Evolutionary conservation across 208 protist species (phyloP), one percentile per base, ranked within the genome.

Genomic region (Trypanosoma grayi): DNA sequence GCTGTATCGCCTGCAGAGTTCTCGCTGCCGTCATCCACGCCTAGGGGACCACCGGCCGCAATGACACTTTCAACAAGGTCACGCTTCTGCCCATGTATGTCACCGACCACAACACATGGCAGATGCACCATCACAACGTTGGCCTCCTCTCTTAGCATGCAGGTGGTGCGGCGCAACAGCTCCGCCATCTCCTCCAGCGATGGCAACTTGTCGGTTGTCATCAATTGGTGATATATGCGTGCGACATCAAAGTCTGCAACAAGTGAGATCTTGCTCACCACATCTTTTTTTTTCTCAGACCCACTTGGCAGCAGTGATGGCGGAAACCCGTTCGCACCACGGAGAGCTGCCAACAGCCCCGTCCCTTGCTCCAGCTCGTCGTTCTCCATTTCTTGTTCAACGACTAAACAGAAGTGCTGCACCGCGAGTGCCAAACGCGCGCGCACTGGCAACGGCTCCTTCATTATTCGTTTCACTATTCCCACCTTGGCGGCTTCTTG

Each of bases 91-190:
- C 90, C 90, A 60, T 96, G 90, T 46, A 96, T 78, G 48, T 96
- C 90, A 37, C 90, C 90, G 10, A 96, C 86, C 8, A 96, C 60
- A 8, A 94, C 86, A 37, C 86, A 82, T 13, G 98, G 81, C 47
- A 99, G 66, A 51, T 94, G 90, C 31, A 98, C 81, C 30, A 97
- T 79, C 62, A 99, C 81, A 52, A 99, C 93, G n/a, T 96, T 94
- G 34, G 96, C 95, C 70, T 99, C 94, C 0, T 77, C 50, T 33
- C 95, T 97, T 39, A 97, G 69, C 22, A 96, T n/a, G 31, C 81
- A 70, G 25, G 70, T 74, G 40, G 75, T 75, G n/a, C 83, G 80
- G 45, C 76, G 57, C 16, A 95, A 47, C 28, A 97, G 81, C 45
- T 88, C 79, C 24, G 76, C 60, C 68, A 96, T 66, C 66, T 97